phyloP scores from a whole-genome alignment of 2,329 filamentous ascomycete species.

The Aspergillus terreus region DNA sequence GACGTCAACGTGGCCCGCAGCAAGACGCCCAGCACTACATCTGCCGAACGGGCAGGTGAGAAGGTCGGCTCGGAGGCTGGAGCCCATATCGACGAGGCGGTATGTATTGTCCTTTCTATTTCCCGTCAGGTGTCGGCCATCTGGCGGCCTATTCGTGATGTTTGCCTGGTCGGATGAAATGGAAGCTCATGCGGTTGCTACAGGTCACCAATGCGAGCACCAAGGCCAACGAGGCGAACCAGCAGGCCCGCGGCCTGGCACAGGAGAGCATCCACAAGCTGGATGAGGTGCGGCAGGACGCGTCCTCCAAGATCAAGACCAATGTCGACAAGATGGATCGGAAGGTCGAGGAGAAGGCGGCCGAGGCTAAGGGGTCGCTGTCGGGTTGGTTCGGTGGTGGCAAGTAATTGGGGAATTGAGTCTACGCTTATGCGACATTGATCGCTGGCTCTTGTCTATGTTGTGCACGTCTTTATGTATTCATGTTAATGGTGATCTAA shows the following conservation, averaged over 20 bases:
- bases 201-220: slow-evolving; percentile 61
- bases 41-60: slow-evolving; percentile 63
- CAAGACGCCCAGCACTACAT: slow-evolving; percentile 60
- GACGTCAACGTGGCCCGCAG: slow-evolving; percentile 69
- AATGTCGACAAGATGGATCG: slow-evolving; percentile 74
- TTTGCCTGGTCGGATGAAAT: not conserved
- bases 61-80: slow-evolving; percentile 60
- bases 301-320: slow-evolving; percentile 44
- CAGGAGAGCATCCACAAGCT: slow-evolving; percentile 57
- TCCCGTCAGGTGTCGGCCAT: too few species aligned
- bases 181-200: not conserved
- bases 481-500: not conserved
- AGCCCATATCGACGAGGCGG: slow-evolving; percentile 64
- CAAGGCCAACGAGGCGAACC: slow-evolving; percentile 51
- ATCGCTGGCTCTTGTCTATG: not conserved
- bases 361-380: slow-evolving; percentile 79
- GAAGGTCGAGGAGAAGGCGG: slow-evolving; percentile 71
- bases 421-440: not conserved
- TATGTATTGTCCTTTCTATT: slow-evolving; percentile 43
- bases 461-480: not conserved
- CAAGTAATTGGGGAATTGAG: slow-evolving; percentile 5
- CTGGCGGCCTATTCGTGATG: too few species aligned
- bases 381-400: slow-evolving; percentile 74
- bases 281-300: slow-evolving; percentile 64
- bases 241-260: slow-evolving; percentile 57